Base-by-base conservation (phyloP, 345 rosid genomes). In the Melaleuca alternifolia region DNA sequence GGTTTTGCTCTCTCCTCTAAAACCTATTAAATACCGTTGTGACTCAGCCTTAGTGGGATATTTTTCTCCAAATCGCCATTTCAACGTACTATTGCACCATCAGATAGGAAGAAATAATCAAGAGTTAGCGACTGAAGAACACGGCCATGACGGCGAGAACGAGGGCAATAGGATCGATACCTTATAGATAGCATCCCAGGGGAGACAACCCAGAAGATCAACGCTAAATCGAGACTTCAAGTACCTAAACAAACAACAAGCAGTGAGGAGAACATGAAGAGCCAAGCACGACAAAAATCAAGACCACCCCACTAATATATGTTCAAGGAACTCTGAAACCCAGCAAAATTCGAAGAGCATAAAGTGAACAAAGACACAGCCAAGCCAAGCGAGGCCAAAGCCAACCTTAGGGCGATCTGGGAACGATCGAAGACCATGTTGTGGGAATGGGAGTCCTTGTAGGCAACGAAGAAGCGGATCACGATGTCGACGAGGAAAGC, bases 101-200 rank as follows among this genome's bases (percentile, higher is more conserved):
- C 65, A 59, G 75, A 61, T 61, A 61, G 37, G 14, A 54, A 83
- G 14, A 76, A 15, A 52, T 33, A 50, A 83, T 52, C 18, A 14
- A 30, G 7, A 6, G 6, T 20, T 28, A 62, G 75, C 2, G 41
- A 28, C 30, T 3, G 12, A 16, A 8, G 79, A 71, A 20, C 79
- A 37, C 18, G 48, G 48, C 7, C 6, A 65, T 5, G 46, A 7
- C 1, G 24, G 77, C 0, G 0, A 71, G 48, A 1, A 71, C 48
- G 1, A 71, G 81, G 81, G 7, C 81, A 0, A 71, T 48, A 37
- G 81, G 20, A 51, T 33, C 59, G 10, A 51, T 85, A 96, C 99
- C 95, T 92, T 95, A 88, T 90, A 95, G 62, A 97, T 93, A 81
- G 88, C 87, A 93, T 97, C 99, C 99, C 98, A 97, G 28, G 99